Evolutionary conservation across 768 basidiomycete species (phyloP).

Genomic region (Naematelia encephala): DNA sequence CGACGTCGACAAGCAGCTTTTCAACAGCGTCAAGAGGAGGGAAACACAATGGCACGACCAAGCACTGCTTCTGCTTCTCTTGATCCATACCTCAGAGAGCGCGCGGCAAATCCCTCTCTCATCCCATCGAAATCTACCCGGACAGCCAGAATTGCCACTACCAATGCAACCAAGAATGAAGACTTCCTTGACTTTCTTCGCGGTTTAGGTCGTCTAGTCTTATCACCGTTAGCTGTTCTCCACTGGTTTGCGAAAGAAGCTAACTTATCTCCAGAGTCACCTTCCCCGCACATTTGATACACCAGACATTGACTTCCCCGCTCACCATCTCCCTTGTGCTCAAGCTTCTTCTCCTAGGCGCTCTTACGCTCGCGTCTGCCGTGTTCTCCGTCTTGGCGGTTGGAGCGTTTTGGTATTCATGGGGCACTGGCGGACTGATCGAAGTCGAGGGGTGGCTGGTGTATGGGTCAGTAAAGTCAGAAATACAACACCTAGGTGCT

Average conservation of each 20-base stretch:
- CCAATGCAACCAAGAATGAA: not conserved
- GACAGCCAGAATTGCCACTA: not conserved
- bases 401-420: constrained; percentile 46
- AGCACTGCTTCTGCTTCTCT: not conserved
- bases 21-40: too few species aligned
- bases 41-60: not conserved
- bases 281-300: constrained; percentile 32
- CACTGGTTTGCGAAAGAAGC: too few species aligned
- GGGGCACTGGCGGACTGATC: constrained; percentile 38
- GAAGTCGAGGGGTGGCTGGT: constrained; percentile 49
- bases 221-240: constrained; percentile 20
- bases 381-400: constrained; percentile 42
- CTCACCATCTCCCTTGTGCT: constrained; percentile 42
- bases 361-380: constrained; percentile 35
- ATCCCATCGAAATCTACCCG: constrained; percentile 9
- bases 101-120: constrained; percentile 9
- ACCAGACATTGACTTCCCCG: constrained; percentile 37
- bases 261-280: constrained; percentile 24
- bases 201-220: constrained; percentile 4
- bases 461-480: constrained; percentile 38
- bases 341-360: constrained; percentile 31
- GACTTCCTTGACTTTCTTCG: constrained; percentile 33
- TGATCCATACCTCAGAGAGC: constrained; percentile 21
- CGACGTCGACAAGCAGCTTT: too few species aligned
- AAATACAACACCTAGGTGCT: not conserved